These are phyloP conservation scores for Dentipellis sp. DNA, from an alignment of 768 basidiomycete species.

Conservation along the genomic window DNA sequence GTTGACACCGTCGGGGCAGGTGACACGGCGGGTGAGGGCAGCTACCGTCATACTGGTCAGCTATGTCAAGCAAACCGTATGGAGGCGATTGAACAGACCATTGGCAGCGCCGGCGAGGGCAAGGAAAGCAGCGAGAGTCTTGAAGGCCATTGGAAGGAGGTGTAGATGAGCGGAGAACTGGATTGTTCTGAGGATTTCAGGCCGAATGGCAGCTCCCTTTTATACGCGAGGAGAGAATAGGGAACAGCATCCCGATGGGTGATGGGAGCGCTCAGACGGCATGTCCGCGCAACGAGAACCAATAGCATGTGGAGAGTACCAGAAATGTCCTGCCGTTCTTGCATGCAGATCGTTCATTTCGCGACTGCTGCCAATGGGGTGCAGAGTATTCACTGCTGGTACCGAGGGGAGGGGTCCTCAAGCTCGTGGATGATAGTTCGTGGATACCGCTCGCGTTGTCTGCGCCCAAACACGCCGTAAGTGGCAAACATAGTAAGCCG, in stretches of 20 bases:
- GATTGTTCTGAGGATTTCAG: background rate
- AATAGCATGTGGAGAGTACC: background rate
- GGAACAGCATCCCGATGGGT: background rate
- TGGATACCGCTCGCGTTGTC: too few relatives aligned
- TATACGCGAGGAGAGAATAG: background rate
- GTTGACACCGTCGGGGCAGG: slow-evolving; percentile 22
- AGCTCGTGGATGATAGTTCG: too few relatives aligned
- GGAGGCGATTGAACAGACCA: slow-evolving; percentile 3
- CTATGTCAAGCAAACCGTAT: too few relatives aligned
- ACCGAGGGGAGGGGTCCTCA: background rate
- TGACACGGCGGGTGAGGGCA: slow-evolving; percentile 14
- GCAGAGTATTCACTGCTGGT: background rate
- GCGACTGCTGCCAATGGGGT: background rate
- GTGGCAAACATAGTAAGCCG: too few relatives aligned
- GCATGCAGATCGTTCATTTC: background rate
- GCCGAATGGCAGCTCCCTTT: background rate
- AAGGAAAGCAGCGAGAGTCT: slow-evolving; percentile 12
- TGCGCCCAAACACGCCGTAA: too few relatives aligned
- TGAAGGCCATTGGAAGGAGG: slow-evolving; percentile 15
- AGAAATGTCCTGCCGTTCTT: background rate
- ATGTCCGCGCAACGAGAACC: background rate
- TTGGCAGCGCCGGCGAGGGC: slow-evolving; percentile 9
- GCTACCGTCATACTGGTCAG: slow-evolving; percentile 1
- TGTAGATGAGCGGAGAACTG: background rate
- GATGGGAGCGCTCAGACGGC: background rate